Conservation (phyloP, 208 protist species). For the Zelonia costaricensis region DNA sequence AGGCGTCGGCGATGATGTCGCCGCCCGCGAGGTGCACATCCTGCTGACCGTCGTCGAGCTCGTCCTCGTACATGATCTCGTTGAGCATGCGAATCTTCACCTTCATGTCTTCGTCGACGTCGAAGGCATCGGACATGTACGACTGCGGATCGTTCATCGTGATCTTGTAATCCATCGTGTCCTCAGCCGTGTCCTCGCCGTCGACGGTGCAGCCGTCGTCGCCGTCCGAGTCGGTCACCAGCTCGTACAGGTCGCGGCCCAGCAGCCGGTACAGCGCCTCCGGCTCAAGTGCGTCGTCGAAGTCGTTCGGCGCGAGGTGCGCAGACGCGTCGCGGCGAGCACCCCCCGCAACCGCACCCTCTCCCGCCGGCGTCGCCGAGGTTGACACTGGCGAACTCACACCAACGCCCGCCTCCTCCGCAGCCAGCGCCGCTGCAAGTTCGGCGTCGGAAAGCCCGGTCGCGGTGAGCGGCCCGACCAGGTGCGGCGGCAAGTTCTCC, state of each 20-base stretch:
- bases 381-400: background rate
- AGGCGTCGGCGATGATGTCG: conserved; percentile 35
- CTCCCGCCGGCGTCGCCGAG: background rate
- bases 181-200: conserved; percentile 6
- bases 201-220: conserved; percentile 32
- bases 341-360: background rate
- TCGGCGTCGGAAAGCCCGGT: conserved; percentile 14
- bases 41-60: conserved; percentile 78
- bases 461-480: conserved; percentile 50
- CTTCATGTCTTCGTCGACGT: conserved; percentile 76
- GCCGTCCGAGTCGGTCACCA: conserved; percentile 44
- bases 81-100: conserved; percentile 84
- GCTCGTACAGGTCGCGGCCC: conserved; percentile 50
- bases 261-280: conserved; percentile 40
- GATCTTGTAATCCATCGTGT: conserved; percentile 21
- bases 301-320: conserved; percentile 29
- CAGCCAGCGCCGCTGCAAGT: conserved; percentile 20
- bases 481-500: conserved; percentile 83
- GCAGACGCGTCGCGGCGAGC: background rate
- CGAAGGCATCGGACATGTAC: conserved; percentile 47
- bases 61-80: conserved; percentile 91
- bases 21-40: conserved; percentile 33
- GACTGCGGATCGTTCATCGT: conserved; percentile 28
- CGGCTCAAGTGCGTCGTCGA: conserved; percentile 32
- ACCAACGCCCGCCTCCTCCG: conserved; percentile 1